Evolutionary conservation across 352 stramenopile species (phyloP).

Genomic region (Pythium biforme): DNA sequence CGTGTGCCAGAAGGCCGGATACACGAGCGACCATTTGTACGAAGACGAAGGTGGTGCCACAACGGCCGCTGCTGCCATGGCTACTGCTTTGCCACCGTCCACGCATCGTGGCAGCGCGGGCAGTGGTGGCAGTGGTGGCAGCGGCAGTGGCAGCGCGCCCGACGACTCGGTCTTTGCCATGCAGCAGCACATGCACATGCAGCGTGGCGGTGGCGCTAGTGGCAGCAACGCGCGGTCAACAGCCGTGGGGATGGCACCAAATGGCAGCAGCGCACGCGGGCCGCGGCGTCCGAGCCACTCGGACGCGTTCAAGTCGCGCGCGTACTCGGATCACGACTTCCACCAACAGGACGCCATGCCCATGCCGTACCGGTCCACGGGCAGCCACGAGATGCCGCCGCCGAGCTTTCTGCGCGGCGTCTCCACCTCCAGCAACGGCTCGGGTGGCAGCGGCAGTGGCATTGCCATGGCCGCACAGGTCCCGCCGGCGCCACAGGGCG

Average conservation of each 20-base stretch:
- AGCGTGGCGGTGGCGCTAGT: not conserved
- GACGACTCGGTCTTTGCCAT: not conserved
- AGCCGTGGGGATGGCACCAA: not conserved
- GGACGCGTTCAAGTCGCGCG: constrained; percentile 50
- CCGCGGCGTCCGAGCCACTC: constrained; percentile 36
- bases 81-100: not conserved
- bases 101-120: not conserved
- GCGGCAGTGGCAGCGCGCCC: not conserved
- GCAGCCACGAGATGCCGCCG: not conserved
- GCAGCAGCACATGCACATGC: not conserved
- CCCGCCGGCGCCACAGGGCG: constrained; percentile 2
- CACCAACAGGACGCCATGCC: constrained; percentile 16
- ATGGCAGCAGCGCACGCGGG: not conserved
- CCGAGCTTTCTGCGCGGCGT: constrained; percentile 16
- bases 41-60: constrained; percentile 32
- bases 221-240: not conserved
- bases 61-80: not conserved
- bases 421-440: constrained; percentile 29
- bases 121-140: constrained; percentile 8
- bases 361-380: constrained; percentile 14
- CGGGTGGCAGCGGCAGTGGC: constrained; percentile 3
- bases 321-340: constrained; percentile 65
- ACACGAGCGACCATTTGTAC: constrained; percentile 54
- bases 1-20: constrained; percentile 67
- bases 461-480: not conserved